Evolutionary conservation across 768 basidiomycete species (phyloP), one percentile per base, ranked within the genome.

Genomic region (Lentinus brumalis): DNA sequence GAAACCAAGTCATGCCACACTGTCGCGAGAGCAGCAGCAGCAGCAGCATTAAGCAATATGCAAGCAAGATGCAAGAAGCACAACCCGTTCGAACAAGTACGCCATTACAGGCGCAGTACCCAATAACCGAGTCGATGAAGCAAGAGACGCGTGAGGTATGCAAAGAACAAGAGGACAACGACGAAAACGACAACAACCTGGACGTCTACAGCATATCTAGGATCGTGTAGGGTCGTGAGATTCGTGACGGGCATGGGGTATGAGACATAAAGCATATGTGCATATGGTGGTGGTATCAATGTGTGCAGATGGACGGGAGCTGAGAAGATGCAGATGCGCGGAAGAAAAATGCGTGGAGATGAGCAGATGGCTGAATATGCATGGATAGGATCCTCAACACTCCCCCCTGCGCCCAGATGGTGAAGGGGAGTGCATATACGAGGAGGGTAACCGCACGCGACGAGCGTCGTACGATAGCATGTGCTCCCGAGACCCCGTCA

Each of bases 241-340:
- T 15, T 55, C 53, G 53, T 55, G 42, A 53, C 5, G 40, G 40
- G 53, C 53, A 55, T 55, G 42, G 39, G 53, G 53, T 55, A 55
- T 55, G 53, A 55, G 53, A 41, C 53, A 55, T 51, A 29, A 51
- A 30, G 39, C 50, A 51, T 55, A 44, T 45, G 42, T 41, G 40
- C 40, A 45, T 55, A 29, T 53, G 52, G 29, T 18, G n/a, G 26
- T 53, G 53, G 53, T 55, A 55, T 55, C 40, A 18, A 52, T 35
- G 50, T n/a, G 46, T 49, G 46, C 46, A 30, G 21, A 26, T 14
- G 26, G 18, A 41, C 11, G 10, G 16, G 40, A 41, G 21, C 21
- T 26, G 6, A 18, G 42, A 16, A 5, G 42, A 44, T 44, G 16
- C 42, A 44, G 15, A 44, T 16, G 14, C 6, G 42, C 4, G 14